phyloP scores from a whole-genome alignment of 306 rosid species.

The Trifolium repens region DNA sequence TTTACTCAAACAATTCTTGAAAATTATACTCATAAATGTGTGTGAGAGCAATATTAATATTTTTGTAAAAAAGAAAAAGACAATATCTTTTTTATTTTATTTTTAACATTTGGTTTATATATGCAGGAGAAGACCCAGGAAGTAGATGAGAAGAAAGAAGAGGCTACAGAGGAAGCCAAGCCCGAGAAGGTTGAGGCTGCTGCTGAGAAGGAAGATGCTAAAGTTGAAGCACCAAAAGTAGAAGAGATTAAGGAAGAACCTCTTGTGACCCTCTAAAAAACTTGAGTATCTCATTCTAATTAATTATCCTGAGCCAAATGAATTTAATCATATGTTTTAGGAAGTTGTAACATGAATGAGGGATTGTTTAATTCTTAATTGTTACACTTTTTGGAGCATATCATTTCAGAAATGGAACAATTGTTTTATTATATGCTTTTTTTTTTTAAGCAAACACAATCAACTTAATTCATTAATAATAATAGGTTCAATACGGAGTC shows the following conservation, averaged over 20 bases:
- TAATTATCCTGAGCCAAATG: constrained; percentile 9
- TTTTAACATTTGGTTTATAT: constrained; percentile 3
- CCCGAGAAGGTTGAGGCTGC: constrained; percentile 36
- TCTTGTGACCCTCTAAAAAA: constrained; percentile 27
- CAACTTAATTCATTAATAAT: no score
- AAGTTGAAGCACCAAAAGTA: constrained; percentile 9
- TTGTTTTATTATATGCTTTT: not conserved
- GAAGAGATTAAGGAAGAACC: constrained; percentile 33
- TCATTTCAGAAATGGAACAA: constrained; percentile 11
- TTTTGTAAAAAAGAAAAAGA: no score
- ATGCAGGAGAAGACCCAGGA: constrained; percentile 42
- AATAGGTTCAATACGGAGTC: no score
- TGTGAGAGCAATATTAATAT: no score
- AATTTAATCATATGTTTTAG: not conserved
- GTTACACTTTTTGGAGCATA: constrained; percentile 17
- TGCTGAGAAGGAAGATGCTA: constrained; percentile 23
- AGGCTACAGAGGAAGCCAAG: constrained; percentile 37
- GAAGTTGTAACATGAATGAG: constrained; percentile 8
- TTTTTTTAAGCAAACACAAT: no score
- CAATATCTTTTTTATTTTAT: no score
- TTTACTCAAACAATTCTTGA: no score
- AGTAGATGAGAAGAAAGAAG: constrained; percentile 48
- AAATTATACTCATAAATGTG: no score
- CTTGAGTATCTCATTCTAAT: not conserved
- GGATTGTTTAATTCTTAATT: constrained; percentile 5